Percentiles rank a stretch among this genome's conserved stretches.
Evolutionary conservation across 441 rosid genomes (phyloP).

Genomic region (Eruca vesicaria): DNA sequence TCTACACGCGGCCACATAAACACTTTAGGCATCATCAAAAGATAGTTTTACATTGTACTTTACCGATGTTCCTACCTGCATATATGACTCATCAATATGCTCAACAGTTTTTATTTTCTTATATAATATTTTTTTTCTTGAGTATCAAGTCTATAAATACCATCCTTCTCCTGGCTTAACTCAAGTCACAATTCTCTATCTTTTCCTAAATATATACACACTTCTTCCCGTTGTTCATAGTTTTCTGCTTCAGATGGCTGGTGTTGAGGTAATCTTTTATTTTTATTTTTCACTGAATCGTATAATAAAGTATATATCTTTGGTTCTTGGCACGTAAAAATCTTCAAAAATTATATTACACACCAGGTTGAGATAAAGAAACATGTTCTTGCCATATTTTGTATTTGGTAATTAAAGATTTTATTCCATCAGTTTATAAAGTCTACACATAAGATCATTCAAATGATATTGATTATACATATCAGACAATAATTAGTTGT

Average conservation of each 20-base stretch:
- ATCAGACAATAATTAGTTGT: not conserved
- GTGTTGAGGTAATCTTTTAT: conserved; percentile 27
- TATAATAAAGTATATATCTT: not conserved
- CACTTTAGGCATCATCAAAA: conserved; percentile 22
- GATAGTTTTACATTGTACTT: no score
- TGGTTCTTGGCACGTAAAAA: not conserved
- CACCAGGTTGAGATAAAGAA: not conserved
- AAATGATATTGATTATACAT: not conserved
- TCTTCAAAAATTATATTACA: not conserved
- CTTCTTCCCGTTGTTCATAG: not conserved
- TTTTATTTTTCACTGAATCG: not conserved
- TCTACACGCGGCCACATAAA: not conserved
- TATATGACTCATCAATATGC: conserved; percentile 19
- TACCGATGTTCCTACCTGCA: no score
- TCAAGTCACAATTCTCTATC: conserved; percentile 11
- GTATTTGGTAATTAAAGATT: not conserved
- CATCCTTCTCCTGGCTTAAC: not conserved
- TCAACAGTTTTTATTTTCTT: not conserved
- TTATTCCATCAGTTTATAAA: not conserved
- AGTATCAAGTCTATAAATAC: conserved; percentile 28
- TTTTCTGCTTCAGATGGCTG: conserved; percentile 24
- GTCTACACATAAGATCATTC: not conserved
- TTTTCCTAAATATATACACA: not conserved
- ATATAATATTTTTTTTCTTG: not conserved
- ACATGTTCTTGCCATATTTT: not conserved